phyloP scores from a whole-genome alignment of 306 rosid species.

The Cicer arietinum region DNA sequence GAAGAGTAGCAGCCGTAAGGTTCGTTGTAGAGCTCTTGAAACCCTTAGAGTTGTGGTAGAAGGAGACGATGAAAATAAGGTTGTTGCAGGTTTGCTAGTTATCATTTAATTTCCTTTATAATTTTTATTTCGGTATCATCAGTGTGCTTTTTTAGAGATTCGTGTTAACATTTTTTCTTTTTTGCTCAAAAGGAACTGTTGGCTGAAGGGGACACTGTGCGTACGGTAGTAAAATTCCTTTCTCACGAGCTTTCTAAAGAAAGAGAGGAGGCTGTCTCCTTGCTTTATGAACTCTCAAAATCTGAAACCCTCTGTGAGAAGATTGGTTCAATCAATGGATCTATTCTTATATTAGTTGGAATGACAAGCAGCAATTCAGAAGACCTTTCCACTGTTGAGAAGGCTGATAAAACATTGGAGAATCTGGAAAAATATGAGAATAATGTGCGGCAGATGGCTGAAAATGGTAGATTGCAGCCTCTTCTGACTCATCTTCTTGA shows the following conservation, averaged over 20 bases:
- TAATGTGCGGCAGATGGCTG: slow-evolving; percentile 97
- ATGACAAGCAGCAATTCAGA: slow-evolving; percentile 95
- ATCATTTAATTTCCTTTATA: slow-evolving; percentile 41
- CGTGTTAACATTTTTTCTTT: slow-evolving; percentile 46
- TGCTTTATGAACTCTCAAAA: slow-evolving; percentile 93
- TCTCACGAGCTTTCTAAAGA: slow-evolving; percentile 79
- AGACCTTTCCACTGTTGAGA: slow-evolving; percentile 73
- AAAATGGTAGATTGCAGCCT: slow-evolving; percentile 83
- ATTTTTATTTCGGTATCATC: slow-evolving; percentile 14
- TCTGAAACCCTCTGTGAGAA: slow-evolving; percentile 83
- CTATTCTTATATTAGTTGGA: slow-evolving; percentile 94
- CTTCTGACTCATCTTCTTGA: slow-evolving; percentile 87
- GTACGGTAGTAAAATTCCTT: slow-evolving; percentile 85
- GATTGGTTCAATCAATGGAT: slow-evolving; percentile 92
- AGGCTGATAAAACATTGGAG: slow-evolving; percentile 80
- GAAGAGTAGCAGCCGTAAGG: slow-evolving; percentile 80
- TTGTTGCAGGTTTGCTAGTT: slow-evolving; percentile 53
- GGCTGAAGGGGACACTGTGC: slow-evolving; percentile 93
- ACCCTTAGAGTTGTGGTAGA: slow-evolving; percentile 80
- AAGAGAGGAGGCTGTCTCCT: slow-evolving; percentile 91
- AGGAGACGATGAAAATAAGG: slow-evolving; percentile 90
- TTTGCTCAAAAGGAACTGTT: slow-evolving; percentile 71
- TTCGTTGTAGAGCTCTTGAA: slow-evolving; percentile 85
- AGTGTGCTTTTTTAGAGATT: slow-evolving; percentile 34
- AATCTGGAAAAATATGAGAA: slow-evolving; percentile 83